A percentile compares a stretch with the other conserved stretches of the same genome.
These are phyloP conservation scores for Ogataea henricii DNA, from an alignment of 805 yeast species.

Conservation along the genomic window DNA sequence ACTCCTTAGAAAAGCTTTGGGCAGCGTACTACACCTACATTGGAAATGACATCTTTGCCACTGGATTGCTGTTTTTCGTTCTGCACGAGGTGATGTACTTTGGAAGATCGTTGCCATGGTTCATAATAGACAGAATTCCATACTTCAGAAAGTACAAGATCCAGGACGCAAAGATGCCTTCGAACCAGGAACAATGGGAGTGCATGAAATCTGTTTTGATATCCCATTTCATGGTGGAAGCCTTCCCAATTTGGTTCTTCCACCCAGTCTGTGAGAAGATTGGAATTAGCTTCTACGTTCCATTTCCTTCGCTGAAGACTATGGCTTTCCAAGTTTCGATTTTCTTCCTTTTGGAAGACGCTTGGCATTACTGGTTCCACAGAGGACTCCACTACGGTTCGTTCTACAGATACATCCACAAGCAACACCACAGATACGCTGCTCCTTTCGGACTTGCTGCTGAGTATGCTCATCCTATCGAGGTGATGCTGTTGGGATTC, in stretches of 20 bases:
- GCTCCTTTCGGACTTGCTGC: slow-evolving; percentile 98
- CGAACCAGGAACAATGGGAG: slow-evolving; percentile 86
- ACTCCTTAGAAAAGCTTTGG: slow-evolving; percentile 72
- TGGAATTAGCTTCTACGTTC: slow-evolving; percentile 77
- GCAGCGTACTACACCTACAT: slow-evolving; percentile 84
- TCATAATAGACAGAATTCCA: slow-evolving; percentile 80
- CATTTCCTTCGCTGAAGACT: slow-evolving; percentile 71
- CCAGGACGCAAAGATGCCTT: slow-evolving; percentile 82
- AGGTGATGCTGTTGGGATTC: slow-evolving; percentile 85
- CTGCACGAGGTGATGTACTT: slow-evolving; percentile 90
- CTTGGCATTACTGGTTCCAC: slow-evolving; percentile 98
- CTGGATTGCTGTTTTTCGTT: slow-evolving; percentile 80
- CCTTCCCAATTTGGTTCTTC: slow-evolving; percentile 95
- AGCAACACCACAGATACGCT: slow-evolving; percentile 96
- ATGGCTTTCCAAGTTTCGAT: slow-evolving; percentile 67
- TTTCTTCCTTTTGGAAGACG: slow-evolving; percentile 85
- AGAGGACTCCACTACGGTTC: slow-evolving; percentile 85
- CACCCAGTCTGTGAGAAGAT: slow-evolving; percentile 85
- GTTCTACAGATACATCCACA: slow-evolving; percentile 91
- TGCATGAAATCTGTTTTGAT: slow-evolving; percentile 82
- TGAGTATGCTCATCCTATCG: slow-evolving; percentile 96
- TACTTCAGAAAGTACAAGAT: slow-evolving; percentile 85
- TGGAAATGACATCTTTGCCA: slow-evolving; percentile 87
- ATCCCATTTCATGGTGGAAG: slow-evolving; percentile 91
- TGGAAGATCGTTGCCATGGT: slow-evolving; percentile 92